Evolutionary conservation across 2,329 filamentous ascomycete genomes (phyloP).

Genomic region (Fulvia fulva): DNA sequence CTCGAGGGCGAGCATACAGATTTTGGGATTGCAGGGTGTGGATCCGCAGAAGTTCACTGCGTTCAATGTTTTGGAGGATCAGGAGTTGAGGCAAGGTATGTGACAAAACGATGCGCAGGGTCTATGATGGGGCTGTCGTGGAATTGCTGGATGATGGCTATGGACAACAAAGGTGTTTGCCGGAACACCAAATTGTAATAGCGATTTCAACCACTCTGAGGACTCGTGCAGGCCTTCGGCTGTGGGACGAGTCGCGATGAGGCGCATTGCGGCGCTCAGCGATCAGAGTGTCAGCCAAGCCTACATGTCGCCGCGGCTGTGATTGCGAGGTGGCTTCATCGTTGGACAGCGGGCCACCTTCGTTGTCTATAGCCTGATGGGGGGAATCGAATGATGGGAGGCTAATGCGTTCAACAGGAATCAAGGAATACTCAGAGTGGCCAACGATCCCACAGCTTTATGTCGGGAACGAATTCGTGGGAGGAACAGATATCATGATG

Average conservation of each 20-base stretch:
- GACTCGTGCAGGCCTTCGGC: too few relatives aligned
- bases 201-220: too few relatives aligned
- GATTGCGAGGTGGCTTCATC: too few relatives aligned
- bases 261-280: too few relatives aligned
- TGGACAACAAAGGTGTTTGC: too few relatives aligned
- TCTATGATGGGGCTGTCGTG: background rate
- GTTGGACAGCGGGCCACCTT: too few relatives aligned
- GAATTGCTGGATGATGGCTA: background rate
- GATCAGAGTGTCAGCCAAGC: too few relatives aligned
- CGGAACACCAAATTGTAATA: too few relatives aligned
- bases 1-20: constrained; percentile 90
- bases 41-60: constrained; percentile 96
- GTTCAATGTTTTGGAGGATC: constrained; percentile 93
- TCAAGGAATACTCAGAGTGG: constrained; percentile 99
- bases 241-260: too few relatives aligned
- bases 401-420: constrained; percentile 55
- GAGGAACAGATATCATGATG: constrained; percentile 95
- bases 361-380: too few relatives aligned
- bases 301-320: too few relatives aligned
- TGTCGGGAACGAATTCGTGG: constrained; percentile 90
- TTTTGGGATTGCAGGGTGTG: constrained; percentile 89
- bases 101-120: background rate
- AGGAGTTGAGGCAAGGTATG: constrained; percentile 75
- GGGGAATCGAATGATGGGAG: background rate
- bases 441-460: constrained; percentile 97